Conservation (phyloP, 495 filamentous ascomycete species). For the Neurospora sp. region DNA sequence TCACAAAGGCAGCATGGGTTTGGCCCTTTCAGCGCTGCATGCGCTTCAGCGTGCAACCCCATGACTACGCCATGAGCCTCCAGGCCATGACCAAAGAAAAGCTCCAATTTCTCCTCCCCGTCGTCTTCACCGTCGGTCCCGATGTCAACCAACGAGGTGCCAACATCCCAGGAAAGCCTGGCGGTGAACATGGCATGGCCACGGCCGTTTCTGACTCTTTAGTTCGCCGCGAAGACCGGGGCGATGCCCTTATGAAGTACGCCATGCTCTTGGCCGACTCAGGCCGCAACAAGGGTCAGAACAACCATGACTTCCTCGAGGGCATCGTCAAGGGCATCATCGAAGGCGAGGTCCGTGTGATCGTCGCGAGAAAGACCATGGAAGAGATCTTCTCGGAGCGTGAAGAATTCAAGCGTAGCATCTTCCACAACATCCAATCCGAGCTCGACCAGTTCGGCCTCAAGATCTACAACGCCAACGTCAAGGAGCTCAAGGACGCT, state of each 20-base stretch:
- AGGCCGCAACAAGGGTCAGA: slow-evolving; percentile 27
- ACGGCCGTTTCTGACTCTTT: slow-evolving; percentile 5
- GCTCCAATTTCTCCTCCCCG: slow-evolving; percentile 65
- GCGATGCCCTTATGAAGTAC: slow-evolving; percentile 59
- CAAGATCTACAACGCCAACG: slow-evolving; percentile 64
- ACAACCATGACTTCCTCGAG: slow-evolving; percentile 56
- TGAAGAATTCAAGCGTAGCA: slow-evolving; percentile 67
- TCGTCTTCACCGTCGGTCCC: slow-evolving; percentile 79
- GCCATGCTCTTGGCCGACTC: slow-evolving; percentile 62
- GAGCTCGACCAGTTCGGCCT: slow-evolving; percentile 68
- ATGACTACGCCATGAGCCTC: slow-evolving; percentile 64
- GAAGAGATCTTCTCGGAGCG: slow-evolving; percentile 77
- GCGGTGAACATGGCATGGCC: slow-evolving; percentile 14
- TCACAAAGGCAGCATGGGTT: slow-evolving; percentile 63
- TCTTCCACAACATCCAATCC: slow-evolving; percentile 65
- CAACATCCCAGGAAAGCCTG: slow-evolving; percentile 13
- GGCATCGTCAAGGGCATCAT: slow-evolving; percentile 85
- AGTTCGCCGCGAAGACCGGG: slow-evolving; percentile 27
- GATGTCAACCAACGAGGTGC: slow-evolving; percentile 47
- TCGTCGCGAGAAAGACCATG: slow-evolving; percentile 76
- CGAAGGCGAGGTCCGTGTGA: slow-evolving; percentile 70
- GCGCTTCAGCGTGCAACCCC: slow-evolving; percentile 53
- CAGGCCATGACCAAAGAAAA: slow-evolving; percentile 83
- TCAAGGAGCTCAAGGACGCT: slow-evolving; percentile 75
- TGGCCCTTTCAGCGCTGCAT: slow-evolving; percentile 54